phyloP scores from a whole-genome alignment of 2,329 filamentous ascomycete genomes.

The Ascomycota sp. region DNA sequence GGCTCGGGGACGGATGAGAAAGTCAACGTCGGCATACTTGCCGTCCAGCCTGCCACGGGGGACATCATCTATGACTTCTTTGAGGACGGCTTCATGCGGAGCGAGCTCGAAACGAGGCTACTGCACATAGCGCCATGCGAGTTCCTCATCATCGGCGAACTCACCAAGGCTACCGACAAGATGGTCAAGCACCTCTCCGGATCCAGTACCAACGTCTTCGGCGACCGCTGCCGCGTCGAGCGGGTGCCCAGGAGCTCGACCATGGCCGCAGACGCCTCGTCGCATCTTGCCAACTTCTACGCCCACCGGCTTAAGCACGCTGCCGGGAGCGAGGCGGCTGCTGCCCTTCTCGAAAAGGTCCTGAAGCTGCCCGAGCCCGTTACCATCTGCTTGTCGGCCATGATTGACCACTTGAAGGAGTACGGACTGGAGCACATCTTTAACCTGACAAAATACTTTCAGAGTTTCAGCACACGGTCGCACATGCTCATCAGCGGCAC shows the following conservation, averaged over 20 bases:
- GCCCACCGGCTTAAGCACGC: constrained; percentile 58
- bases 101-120: constrained; percentile 85
- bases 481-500: constrained; percentile 96
- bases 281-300: constrained; percentile 84
- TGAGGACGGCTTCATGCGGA: constrained; percentile 93
- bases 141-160: constrained; percentile 75
- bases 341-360: constrained; percentile 63
- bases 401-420: constrained; percentile 83
- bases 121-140: constrained; percentile 92
- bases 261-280: constrained; percentile 66
- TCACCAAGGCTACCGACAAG: constrained; percentile 84
- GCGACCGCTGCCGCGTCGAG: constrained; percentile 75
- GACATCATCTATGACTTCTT: constrained; percentile 94
- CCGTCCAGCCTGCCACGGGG: constrained; percentile 86
- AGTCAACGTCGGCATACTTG: constrained; percentile 76
- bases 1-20: constrained; percentile 75
- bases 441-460: constrained; percentile 89
- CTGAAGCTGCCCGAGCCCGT: constrained; percentile 68
- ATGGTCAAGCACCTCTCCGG: constrained; percentile 76
- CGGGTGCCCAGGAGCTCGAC: constrained; percentile 56
- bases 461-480: constrained; percentile 80
- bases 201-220: constrained; percentile 78
- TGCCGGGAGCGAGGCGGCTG: constrained; percentile 32
- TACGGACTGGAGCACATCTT: constrained; percentile 93
- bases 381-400: constrained; percentile 80